Evolutionary conservation across 2,329 filamentous ascomycete species (phyloP).

Genomic region (Hypocrella siamensis): DNA sequence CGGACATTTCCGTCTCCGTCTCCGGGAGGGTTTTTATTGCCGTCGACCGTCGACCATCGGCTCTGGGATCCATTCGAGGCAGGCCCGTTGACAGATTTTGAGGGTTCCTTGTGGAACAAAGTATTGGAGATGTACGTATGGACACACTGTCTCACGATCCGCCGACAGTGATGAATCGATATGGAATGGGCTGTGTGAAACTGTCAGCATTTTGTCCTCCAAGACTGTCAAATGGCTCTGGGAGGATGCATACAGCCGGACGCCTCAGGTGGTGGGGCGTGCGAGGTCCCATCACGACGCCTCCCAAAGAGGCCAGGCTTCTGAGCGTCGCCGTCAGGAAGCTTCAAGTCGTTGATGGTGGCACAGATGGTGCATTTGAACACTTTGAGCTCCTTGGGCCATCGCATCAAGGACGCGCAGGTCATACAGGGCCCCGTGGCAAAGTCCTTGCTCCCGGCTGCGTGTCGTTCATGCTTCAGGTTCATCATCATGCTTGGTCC

Average conservation of each 20-base stretch:
- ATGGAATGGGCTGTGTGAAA: constrained; percentile 13
- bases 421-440: constrained; percentile 68
- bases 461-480: constrained; percentile 17
- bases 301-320: constrained; percentile 2
- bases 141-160: constrained; percentile 17
- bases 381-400: constrained; percentile 55
- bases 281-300: constrained; percentile 1
- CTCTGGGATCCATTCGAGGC: neutral
- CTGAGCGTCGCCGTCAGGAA: constrained; percentile 7
- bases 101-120: constrained; percentile 5
- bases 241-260: constrained; percentile 1
- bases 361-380: constrained; percentile 76
- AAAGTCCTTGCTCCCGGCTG: constrained; percentile 35
- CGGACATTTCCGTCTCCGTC: neutral
- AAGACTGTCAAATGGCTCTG: too few relatives aligned
- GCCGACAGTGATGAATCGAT: constrained; percentile 18
- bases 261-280: neutral
- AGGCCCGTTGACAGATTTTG: neutral
- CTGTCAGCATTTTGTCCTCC: neutral
- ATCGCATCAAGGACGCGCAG: constrained; percentile 65
- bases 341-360: constrained; percentile 63
- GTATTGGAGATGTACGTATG: constrained; percentile 14
- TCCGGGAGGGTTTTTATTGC: neutral
- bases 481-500: constrained; percentile 8
- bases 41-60: neutral